These are phyloP conservation scores for Gamsiella multidivaricata DNA, from an alignment of 192 early-diverging fungal species.

Conservation along the genomic window DNA sequence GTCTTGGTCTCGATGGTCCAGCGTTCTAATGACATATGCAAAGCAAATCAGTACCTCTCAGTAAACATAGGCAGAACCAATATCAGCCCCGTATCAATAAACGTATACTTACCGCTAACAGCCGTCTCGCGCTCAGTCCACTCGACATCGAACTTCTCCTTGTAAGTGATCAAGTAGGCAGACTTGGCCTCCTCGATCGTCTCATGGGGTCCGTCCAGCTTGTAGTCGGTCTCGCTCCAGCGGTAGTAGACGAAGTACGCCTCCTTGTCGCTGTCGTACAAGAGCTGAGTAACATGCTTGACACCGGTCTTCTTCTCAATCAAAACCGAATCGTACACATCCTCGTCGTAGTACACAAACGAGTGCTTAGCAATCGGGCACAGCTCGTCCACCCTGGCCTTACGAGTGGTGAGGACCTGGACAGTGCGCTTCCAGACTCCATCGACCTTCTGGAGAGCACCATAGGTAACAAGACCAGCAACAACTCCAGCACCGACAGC, in stretches of 20 bases:
- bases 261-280: slow-evolving; percentile 14
- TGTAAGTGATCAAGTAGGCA: slow-evolving; percentile 25
- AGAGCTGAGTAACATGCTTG: slow-evolving; percentile 24
- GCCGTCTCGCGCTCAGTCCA: slow-evolving; percentile 27
- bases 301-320: slow-evolving; percentile 26
- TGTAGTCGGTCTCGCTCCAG: slow-evolving; percentile 27
- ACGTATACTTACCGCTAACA: slow-evolving; percentile 4
- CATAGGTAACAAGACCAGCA: slow-evolving; percentile 3
- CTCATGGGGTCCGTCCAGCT: slow-evolving; percentile 29
- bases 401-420: slow-evolving; percentile 25
- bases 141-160: slow-evolving; percentile 22
- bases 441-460: slow-evolving; percentile 21
- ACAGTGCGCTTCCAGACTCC: slow-evolving; percentile 40
- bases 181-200: slow-evolving; percentile 27
- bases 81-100: neutral
- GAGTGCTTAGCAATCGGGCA: slow-evolving; percentile 23
- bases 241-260: slow-evolving; percentile 33
- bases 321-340: slow-evolving; percentile 28
- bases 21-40: neutral
- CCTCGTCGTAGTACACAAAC: slow-evolving; percentile 39
- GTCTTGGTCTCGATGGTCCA: slow-evolving; percentile 19
- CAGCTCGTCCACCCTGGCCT: slow-evolving; percentile 22
- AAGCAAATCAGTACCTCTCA: neutral
- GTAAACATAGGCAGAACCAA: neutral
- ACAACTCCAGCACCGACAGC: slow-evolving; percentile 4